A percentile compares a stretch with the other conserved stretches of the same genome.
These are phyloP conservation scores for Capniomyces stellatus DNA, from an alignment of 371 early-diverging fungal genomes.

Conservation along the genomic window DNA sequence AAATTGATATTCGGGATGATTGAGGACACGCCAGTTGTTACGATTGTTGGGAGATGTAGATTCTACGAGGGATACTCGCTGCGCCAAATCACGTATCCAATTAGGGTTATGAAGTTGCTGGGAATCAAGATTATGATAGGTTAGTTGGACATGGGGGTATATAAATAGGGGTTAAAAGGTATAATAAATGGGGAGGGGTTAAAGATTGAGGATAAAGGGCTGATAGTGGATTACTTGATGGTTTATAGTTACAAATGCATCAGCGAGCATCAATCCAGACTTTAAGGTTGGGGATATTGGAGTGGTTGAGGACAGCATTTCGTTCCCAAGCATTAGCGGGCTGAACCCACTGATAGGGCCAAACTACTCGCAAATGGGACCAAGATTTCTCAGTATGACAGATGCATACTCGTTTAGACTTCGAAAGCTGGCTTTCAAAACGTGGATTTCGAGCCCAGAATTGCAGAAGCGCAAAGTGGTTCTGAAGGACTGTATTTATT, in stretches of 20 bases:
- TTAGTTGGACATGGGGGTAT: background rate
- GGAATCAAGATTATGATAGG: slow-evolving; percentile 49
- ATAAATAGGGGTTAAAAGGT: no score
- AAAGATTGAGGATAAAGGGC: no score
- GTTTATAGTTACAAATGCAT: slow-evolving; percentile 57
- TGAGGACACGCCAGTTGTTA: slow-evolving; percentile 50
- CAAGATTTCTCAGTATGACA: slow-evolving; percentile 73
- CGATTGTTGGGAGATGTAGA: slow-evolving; percentile 72
- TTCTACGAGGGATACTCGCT: slow-evolving; percentile 72
- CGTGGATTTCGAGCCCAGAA: slow-evolving; percentile 8
- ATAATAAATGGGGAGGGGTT: no score
- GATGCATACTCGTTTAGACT: slow-evolving; percentile 71
- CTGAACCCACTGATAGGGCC: slow-evolving; percentile 70
- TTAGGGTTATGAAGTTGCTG: slow-evolving; percentile 67
- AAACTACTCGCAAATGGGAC: slow-evolving; percentile 66
- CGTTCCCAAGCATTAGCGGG: slow-evolving; percentile 64
- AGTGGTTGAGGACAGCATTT: slow-evolving; percentile 74
- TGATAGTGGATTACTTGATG: background rate
- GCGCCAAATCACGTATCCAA: slow-evolving; percentile 64
- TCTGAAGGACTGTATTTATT: slow-evolving; percentile 62
- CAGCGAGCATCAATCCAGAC: slow-evolving; percentile 58
- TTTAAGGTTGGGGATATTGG: slow-evolving; percentile 75
- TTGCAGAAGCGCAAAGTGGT: slow-evolving; percentile 16
- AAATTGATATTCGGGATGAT: slow-evolving; percentile 79
- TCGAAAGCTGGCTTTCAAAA: slow-evolving; percentile 33